Evolutionary conservation across 176 grass and related monocot species (phyloP), one percentile per base, ranked within the genome.

Genomic region (Oryza coarctata): DNA sequence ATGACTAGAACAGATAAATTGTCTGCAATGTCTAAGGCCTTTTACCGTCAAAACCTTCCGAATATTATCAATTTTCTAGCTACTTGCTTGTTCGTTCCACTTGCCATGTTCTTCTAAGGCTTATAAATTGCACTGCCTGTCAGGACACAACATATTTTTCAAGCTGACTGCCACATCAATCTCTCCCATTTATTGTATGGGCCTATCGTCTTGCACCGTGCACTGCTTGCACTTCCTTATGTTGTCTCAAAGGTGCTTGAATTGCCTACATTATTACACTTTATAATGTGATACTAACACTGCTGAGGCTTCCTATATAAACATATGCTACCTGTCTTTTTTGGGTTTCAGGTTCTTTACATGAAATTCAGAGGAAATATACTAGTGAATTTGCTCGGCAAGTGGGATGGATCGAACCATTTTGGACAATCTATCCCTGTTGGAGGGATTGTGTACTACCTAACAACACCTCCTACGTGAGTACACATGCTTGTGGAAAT

Each of bases 361-460:
- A 8, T 72, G 81, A 83, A 65, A 17, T 83, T 74, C 20, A n/a
- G 70, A 75, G 80, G 38, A 73, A 64, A 74, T 73, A 43, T 41
- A 32, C 30, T 83, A 29, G 22, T 83, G 29, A 83, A 83, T 75
- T 45, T 74, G 36, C 81, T 83, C 0, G 57, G 81, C 39, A 49
- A n/a, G 3, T 83, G 58, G 81, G 72, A 75, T 7, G 41, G 38
- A 71, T 75, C 36, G 30, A 71, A 66, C 11, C 44, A 70, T 57
- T 81, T 25, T 36, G 43, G 26, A 45, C 38, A 63, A 66, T 50
- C 27, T 45, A 75, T 83, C 47, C 70, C 27, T 23, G 70, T 50
- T 45, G 67, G 52, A 45, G 81, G 81, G 29, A 75, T 74, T 64
- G 61, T 22, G 8, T 50, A 75, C 55, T 83, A 66, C 41, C 7